Percentiles rank a stretch among this genome's conserved stretches.
These are phyloP conservation scores for Kandelia obovata DNA, from an alignment of 345 rosid species.

Conservation along the genomic window DNA sequence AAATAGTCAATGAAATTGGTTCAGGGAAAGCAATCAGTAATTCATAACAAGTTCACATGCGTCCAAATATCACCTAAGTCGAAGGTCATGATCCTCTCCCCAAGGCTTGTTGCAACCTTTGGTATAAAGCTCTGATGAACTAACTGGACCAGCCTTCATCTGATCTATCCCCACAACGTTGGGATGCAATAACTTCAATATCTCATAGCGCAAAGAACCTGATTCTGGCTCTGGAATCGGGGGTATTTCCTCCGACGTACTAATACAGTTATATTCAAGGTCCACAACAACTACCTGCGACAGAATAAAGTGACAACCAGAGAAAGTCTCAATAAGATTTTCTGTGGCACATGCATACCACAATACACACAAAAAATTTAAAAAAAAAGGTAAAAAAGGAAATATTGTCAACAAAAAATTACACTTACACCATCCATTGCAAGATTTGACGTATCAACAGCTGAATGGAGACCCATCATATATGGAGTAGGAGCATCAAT, in stretches of 20 bases:
- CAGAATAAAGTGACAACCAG: constrained; percentile 1
- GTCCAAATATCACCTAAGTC: constrained; percentile 70
- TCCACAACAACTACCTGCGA: constrained; percentile 95
- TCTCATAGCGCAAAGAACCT: constrained; percentile 68
- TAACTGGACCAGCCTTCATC: constrained; percentile 52
- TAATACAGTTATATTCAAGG: constrained; percentile 79
- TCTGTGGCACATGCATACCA: neutral
- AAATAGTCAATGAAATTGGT: constrained; percentile 1
- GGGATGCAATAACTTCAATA: constrained; percentile 74
- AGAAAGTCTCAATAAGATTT: neutral
- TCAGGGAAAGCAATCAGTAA: constrained; percentile 22
- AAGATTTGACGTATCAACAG: constrained; percentile 79
- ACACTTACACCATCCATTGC: constrained; percentile 96
- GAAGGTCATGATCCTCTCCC: constrained; percentile 92
- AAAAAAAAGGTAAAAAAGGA: neutral
- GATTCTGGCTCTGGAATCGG: constrained; percentile 93
- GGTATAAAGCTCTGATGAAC: constrained; percentile 47
- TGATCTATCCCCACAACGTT: constrained; percentile 86
- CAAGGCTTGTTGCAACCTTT: constrained; percentile 74
- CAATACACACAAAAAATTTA: no score
- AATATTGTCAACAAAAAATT: constrained; percentile 6
- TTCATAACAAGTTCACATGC: constrained; percentile 24
- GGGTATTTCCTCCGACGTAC: constrained; percentile 93
- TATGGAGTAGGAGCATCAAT: constrained; percentile 99
- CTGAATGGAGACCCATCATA: constrained; percentile 99